Evolutionary conservation across 768 basidiomycete species (phyloP), one percentile per base, ranked within the genome.

Genomic region (Naganishia antarctica): DNA sequence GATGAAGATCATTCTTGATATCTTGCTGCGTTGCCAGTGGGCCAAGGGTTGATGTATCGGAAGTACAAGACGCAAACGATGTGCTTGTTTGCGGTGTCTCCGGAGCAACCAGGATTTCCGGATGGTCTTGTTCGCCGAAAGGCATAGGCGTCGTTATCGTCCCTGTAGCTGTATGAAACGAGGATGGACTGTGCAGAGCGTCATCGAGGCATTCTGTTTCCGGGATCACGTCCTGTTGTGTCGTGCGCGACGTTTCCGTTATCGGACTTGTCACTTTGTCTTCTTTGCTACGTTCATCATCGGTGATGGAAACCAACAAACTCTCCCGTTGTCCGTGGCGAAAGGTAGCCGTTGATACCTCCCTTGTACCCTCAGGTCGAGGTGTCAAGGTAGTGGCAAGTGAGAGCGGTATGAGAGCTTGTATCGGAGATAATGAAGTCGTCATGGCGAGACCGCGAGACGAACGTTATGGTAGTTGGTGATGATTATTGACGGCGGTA

Each of bases 21-120:
- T 57, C 53, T 26, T 57, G 53, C 11, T 57, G 53, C 23, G 53
- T 57, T 12, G 23, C 53, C 21, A 57, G 53, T 5, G 53, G 53
- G 12, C 53, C 53, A 18, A 57, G 53, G 11, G 53, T 57, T 26
- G 53, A 57, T 25, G 37, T 26, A 11, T 57, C 53, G 1, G 53
- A 57, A 21, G 40, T n/a, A 29, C 21, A 57, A 21, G 53, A 57
- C 2, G 37, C 23, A 9, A 57, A 21, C 6, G 53, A 57, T 23
- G 53, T 57, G 37, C 53, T 57, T 40, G 53, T 57, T 21, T 57
- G 34, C 3, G 53, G 53, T 15, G 34, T 57, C 21, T 37, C 34
- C 2, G 53, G 53, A 23, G 34, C 23, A 4, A 41, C 23, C 6
- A 34, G 34, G 23, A 9, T 25, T 8, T 21, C 53, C n/a, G 34